Evolutionary conservation across 352 stramenopile species (phyloP), one percentile per base, ranked within the genome.

Genomic region (Globisporangium lucens): DNA sequence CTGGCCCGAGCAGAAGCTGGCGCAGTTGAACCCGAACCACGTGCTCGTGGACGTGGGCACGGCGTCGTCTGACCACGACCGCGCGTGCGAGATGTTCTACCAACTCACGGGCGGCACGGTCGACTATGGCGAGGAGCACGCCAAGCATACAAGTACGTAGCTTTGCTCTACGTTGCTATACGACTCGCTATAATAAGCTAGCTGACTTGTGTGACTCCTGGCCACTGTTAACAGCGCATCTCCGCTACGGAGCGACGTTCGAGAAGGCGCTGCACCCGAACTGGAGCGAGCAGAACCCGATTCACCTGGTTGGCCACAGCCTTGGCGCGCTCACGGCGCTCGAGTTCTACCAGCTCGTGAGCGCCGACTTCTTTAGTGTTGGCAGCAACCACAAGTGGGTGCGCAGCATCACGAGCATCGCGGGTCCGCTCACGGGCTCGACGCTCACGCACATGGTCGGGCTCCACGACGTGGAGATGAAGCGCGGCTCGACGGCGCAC

Each of bases 281-380:
- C 1, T 91, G 83, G 81, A 89, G 75, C 68, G 73, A 68, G 3
- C 35, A 68, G 3, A 78, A 89, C 47, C 82, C 85, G 0, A 68
- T 91, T 2, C 83, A 89, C 49, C 62, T 92, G 7, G 36, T 90
- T 17, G 83, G 80, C 20, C 83, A 90, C 67, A 89, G 82, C 63
- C 80, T 88, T 30, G 83, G 85, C 49, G 74, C 72, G 13, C 88
- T 80, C n/a, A 90, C 83, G 4, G 83, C 83, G 27, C 70, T 93
- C 24, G 83, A 93, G 62, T 66, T 93, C 30, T 90, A 93, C 61
- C 85, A 93, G 74, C 67, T 89, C 63, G 65, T 91, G 5, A 79
- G 77, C 47, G 55, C 72, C 5, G 81, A 91, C 67, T 81, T 76
- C 56, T 91, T 89, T 41, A 57, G 68, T 49, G 76, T 91, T 17